phyloP scores from a whole-genome alignment of 2,329 filamentous ascomycete genomes.

The Epichloe sibirici region DNA sequence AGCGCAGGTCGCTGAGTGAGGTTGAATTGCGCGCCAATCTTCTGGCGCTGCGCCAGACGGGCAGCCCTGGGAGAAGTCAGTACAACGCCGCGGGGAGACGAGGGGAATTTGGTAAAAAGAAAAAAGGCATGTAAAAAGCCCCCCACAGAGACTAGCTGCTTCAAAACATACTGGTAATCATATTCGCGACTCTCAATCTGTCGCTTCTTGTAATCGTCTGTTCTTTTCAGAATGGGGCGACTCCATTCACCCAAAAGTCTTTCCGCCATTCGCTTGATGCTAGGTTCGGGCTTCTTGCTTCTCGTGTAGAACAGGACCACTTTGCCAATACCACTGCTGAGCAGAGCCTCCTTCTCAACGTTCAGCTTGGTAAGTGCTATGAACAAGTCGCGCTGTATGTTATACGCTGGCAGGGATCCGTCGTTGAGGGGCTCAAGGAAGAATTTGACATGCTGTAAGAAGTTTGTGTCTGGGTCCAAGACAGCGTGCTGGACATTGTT shows the following conservation, averaged over 20 bases:
- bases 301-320: conserved; percentile 95
- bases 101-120: not conserved
- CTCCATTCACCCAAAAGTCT: conserved; percentile 92
- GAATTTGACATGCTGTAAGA: conserved; percentile 89
- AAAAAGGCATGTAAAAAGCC: not conserved
- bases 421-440: conserved; percentile 94
- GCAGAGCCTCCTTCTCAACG: conserved; percentile 79
- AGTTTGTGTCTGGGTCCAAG: conserved; percentile 88
- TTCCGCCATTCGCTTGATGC: conserved; percentile 90
- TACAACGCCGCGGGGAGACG: not conserved
- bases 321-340: conserved; percentile 89
- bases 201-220: conserved; percentile 87
- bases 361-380: conserved; percentile 66
- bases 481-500: conserved; percentile 77
- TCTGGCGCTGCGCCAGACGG: conserved; percentile 38
- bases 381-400: conserved; percentile 93
- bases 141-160: not conserved
- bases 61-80: conserved; percentile 31
- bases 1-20: conserved; percentile 37
- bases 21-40: conserved; percentile 35
- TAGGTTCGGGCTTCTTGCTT: conserved; percentile 76
- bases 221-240: conserved; percentile 82
- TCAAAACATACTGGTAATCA: conserved; percentile 40
- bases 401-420: conserved; percentile 87
- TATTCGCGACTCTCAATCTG: conserved; percentile 51